Percentiles rank a stretch among this genome's conserved stretches.
Conservation (phyloP, 1,284 basidiomycete genomes). For the Ganoderma boninense region DNA sequence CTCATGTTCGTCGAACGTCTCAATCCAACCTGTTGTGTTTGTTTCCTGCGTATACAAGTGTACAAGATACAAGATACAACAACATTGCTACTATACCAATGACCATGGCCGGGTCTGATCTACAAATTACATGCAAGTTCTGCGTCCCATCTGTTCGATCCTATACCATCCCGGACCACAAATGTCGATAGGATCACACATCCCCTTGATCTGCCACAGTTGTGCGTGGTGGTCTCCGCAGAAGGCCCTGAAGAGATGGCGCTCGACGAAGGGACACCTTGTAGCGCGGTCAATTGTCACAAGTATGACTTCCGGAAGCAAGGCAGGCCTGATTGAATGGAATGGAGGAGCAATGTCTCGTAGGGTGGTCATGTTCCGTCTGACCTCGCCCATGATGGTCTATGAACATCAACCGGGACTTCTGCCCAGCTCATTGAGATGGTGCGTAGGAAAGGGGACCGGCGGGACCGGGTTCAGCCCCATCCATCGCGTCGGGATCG, state of each 20-base stretch:
- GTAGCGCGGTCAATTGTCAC: too few relatives aligned
- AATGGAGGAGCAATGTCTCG: conserved; percentile 35
- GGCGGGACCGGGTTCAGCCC: conserved; percentile 54
- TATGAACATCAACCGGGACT: conserved; percentile 38
- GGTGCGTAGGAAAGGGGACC: conserved; percentile 45
- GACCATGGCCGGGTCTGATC: not conserved
- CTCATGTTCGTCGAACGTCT: conserved; percentile 34
- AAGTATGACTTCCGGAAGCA: too few relatives aligned
- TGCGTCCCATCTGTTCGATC: conserved; percentile 49
- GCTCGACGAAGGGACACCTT: conserved; percentile 52
- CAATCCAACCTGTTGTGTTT: conserved; percentile 33
- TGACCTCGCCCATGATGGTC: conserved; percentile 35
- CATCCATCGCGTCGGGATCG: conserved; percentile 46
- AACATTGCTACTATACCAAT: not conserved
- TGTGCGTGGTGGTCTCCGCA: conserved; percentile 52
- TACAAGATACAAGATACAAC: conserved; percentile 5
- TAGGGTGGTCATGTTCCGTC: conserved; percentile 38
- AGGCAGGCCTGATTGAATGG: not conserved
- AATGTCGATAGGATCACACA: conserved; percentile 53
- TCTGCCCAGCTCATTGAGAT: conserved; percentile 43
- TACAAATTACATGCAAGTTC: conserved; percentile 33
- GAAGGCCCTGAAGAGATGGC: conserved; percentile 49
- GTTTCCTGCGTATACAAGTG: conserved; percentile 4
- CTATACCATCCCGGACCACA: conserved; percentile 52
- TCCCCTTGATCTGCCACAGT: conserved; percentile 51